These are phyloP conservation scores for Lasiodiplodia sp. DNA, from an alignment of 2,329 filamentous ascomycete genomes.

Conservation along the genomic window DNA sequence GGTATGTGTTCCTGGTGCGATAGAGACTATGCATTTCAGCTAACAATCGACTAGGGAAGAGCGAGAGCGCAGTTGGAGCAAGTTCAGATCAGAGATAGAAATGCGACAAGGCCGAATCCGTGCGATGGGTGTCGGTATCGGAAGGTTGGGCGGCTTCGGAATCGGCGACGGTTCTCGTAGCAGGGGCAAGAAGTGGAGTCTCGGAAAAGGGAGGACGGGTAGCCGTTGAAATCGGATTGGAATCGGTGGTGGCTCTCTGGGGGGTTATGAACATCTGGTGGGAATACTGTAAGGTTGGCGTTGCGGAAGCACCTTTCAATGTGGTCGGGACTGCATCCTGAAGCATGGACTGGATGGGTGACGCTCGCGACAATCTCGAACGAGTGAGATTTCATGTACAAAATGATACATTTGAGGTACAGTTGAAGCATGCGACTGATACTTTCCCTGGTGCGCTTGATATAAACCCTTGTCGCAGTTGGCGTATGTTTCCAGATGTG, in stretches of 20 bases:
- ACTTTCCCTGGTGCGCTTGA: neutral
- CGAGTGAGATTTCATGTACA: conserved; percentile 3
- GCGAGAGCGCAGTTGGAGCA: conserved; percentile 36
- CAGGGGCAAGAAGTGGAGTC: conserved; percentile 3
- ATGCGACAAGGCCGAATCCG: conserved; percentile 12
- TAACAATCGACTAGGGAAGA: conserved; percentile 30
- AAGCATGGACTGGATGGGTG: neutral
- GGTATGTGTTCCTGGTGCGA: conserved; percentile 34
- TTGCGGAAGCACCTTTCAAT: neutral
- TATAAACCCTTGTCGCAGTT: neutral
- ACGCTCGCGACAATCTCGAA: neutral
- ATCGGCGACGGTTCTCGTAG: conserved; percentile 13
- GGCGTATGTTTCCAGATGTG: neutral
- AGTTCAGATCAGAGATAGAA: conserved; percentile 31
- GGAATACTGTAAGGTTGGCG: neutral
- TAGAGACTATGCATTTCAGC: neutral
- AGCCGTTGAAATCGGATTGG: neutral
- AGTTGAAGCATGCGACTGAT: neutral
- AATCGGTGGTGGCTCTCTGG: neutral
- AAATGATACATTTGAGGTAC: conserved; percentile 24
- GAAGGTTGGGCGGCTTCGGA: conserved; percentile 9
- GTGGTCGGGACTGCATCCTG: neutral
- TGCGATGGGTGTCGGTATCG: conserved; percentile 18
- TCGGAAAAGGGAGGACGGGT: neutral
- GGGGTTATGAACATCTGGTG: neutral